Base-by-base conservation (phyloP, 345 rosid species). In the Streptanthus diversifolius region DNA sequence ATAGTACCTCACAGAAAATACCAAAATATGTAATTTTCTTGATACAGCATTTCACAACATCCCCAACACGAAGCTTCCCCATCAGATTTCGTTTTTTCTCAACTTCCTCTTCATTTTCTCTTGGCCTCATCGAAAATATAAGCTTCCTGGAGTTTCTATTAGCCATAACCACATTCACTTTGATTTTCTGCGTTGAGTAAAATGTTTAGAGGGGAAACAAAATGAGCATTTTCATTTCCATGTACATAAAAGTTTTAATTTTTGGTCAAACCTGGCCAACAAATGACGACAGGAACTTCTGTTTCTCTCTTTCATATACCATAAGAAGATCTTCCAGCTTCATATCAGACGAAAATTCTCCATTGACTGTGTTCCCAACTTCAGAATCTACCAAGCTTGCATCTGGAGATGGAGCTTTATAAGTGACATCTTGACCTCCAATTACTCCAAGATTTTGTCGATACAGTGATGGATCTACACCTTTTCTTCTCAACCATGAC, bases 61-160 rank as follows among this genome's bases (percentile, higher is more conserved):
- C 97, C 39, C 99, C 97, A 19, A 91, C 80, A 36, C 89, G 86
- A 82, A 95, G 97, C 81, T 81, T 91, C 32, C 90, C 90, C 99
- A 95, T 95, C 37, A 91, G 82, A 56, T 73, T 83, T 83, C 90
- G 86, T 79, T 91, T 93, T 81, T 79, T 91, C 86, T 85, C 84
- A 27, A 83, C 72, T 47, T 83, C 72, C 70, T 85, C 95, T 70
- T 89, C 91, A 52, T 88, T 91, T 79, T 91, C 93, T 81, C 77
- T 88, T 9, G 89, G 90, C 80, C 83, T 89, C 86, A 91, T 61
- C 41, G 99, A 91, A 83, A 91, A 82, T 74, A 86, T 59, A 66
- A 91, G 89, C 82, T 89, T 91, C 67, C 89, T 85, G 55, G 81
- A 74, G 44, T 70, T 85, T 79, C 83, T 78, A 80, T 91, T 90